These are phyloP conservation scores for Tolypocladium endophyticum DNA, from an alignment of 2,329 filamentous ascomycete genomes.

Conservation along the genomic window DNA sequence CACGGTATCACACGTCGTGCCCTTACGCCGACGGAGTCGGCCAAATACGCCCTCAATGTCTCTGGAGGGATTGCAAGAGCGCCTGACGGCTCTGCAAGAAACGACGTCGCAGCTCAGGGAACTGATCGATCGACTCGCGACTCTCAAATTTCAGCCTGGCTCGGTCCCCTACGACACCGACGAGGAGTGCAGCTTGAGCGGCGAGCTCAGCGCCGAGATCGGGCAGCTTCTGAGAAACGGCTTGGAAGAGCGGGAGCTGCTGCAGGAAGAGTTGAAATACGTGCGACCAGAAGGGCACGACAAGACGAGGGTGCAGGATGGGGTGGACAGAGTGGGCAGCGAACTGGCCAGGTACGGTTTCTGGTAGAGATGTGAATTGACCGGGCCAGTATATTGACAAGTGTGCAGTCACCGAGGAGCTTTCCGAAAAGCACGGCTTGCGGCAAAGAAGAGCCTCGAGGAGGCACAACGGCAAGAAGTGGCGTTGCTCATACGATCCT, in stretches of 20 bases:
- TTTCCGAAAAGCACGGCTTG: constrained; percentile 74
- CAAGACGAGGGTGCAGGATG: constrained; percentile 54
- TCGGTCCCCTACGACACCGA: constrained; percentile 39
- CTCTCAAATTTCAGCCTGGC: constrained; percentile 47
- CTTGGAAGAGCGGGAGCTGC: constrained; percentile 73
- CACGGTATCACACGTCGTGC: neutral
- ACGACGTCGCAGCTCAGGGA: constrained; percentile 46
- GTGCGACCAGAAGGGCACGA: constrained; percentile 45
- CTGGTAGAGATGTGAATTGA: neutral
- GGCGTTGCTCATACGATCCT: constrained; percentile 60
- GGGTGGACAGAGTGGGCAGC: constrained; percentile 53
- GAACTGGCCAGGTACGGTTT: constrained; percentile 58
- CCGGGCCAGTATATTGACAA: neutral
- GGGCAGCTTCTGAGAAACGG: constrained; percentile 65
- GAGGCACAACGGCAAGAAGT: constrained; percentile 66
- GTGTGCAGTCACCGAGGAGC: constrained; percentile 41
- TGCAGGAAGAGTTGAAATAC: constrained; percentile 69
- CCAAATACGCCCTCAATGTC: constrained; percentile 29
- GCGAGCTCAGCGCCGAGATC: constrained; percentile 74
- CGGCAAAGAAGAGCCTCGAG: constrained; percentile 65
- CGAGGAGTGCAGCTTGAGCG: constrained; percentile 43
- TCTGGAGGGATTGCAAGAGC: constrained; percentile 51
- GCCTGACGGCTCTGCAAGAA: constrained; percentile 49
- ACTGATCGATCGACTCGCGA: constrained; percentile 49
- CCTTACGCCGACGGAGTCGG: neutral